Evolutionary conservation across 106 monocot species (phyloP).

Genomic region (Triglochin maritima): DNA sequence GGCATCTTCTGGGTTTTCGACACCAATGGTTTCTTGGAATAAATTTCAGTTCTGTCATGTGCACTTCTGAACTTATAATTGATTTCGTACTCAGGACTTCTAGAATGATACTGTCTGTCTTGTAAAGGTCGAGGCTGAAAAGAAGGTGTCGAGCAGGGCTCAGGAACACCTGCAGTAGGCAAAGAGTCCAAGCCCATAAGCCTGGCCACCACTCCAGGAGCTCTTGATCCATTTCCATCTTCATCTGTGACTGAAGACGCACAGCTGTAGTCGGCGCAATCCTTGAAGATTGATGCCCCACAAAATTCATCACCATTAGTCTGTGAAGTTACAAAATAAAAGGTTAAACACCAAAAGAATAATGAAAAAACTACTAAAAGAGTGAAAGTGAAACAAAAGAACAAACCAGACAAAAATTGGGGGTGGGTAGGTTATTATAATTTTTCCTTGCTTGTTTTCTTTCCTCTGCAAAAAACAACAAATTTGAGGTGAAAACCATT

Average conservation of each 20-base stretch:
- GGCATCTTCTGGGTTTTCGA: slow-evolving; percentile 50
- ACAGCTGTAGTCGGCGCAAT: slow-evolving; percentile 73
- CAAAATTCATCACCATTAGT: slow-evolving; percentile 50
- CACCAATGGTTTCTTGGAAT: slow-evolving; percentile 30
- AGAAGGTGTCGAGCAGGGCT: slow-evolving; percentile 49
- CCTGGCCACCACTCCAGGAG: slow-evolving; percentile 80
- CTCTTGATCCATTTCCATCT: slow-evolving; percentile 46
- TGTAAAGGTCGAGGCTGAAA: slow-evolving; percentile 30
- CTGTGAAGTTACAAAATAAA: slow-evolving; percentile 12
- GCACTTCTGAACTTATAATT: slow-evolving; percentile 23
- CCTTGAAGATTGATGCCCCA: slow-evolving; percentile 45
- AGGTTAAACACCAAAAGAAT: neutral
- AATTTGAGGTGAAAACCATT: neutral
- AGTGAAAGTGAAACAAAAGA: neutral
- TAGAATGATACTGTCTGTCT: slow-evolving; percentile 20
- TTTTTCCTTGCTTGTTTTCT: slow-evolving; percentile 41
- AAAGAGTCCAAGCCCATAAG: slow-evolving; percentile 90
- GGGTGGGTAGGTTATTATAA: slow-evolving; percentile 20
- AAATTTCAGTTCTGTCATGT: slow-evolving; percentile 12
- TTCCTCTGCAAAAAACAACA: slow-evolving; percentile 32
- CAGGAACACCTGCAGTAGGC: slow-evolving; percentile 45
- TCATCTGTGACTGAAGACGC: slow-evolving; percentile 91
- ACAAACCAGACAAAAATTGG: slow-evolving; percentile 45
- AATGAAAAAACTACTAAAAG: neutral
- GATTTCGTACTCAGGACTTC: slow-evolving; percentile 26